A percentile compares a stretch with the other conserved stretches of the same genome.
Evolutionary conservation across 108 stramenopile species (phyloP).

Genomic region (Fragilaria radians): DNA sequence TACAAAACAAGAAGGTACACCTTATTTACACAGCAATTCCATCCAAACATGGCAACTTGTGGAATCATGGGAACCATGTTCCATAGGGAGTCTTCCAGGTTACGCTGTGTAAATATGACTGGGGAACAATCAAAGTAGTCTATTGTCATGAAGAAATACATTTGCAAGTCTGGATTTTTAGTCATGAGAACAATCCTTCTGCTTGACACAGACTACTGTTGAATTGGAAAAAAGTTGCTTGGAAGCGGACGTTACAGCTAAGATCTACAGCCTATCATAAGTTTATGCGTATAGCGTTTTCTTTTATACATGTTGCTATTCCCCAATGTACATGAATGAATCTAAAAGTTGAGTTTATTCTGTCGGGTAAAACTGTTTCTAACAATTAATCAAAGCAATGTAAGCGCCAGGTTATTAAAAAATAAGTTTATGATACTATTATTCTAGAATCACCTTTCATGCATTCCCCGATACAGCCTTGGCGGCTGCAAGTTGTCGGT

Average conservation of each 20-base stretch:
- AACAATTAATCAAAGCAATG: too few relatives aligned
- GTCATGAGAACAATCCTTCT: background rate
- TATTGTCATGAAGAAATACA: background rate
- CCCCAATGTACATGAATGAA: too few relatives aligned
- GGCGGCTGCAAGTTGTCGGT: slow-evolving; percentile 22
- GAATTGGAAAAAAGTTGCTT: background rate
- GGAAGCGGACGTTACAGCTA: background rate
- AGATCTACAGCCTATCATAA: background rate
- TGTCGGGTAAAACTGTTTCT: too few relatives aligned
- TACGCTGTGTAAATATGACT: slow-evolving; percentile 11
- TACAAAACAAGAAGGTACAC: too few relatives aligned
- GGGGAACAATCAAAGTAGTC: background rate
- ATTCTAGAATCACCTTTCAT: too few relatives aligned
- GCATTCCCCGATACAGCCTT: too few relatives aligned
- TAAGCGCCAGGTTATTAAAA: too few relatives aligned
- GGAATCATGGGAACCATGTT: slow-evolving; percentile 56
- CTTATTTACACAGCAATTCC: too few relatives aligned
- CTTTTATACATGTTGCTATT: too few relatives aligned
- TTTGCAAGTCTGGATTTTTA: too few relatives aligned
- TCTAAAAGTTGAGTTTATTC: too few relatives aligned
- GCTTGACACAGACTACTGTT: background rate
- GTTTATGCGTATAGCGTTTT: background rate
- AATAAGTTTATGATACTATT: too few relatives aligned
- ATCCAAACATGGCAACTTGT: slow-evolving; percentile 40
- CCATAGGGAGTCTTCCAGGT: slow-evolving; percentile 56